Percentiles rank a stretch among this genome's conserved stretches.
Conservation (phyloP, 1,139 yeast genomes). For the Debaryomyces sp. region DNA sequence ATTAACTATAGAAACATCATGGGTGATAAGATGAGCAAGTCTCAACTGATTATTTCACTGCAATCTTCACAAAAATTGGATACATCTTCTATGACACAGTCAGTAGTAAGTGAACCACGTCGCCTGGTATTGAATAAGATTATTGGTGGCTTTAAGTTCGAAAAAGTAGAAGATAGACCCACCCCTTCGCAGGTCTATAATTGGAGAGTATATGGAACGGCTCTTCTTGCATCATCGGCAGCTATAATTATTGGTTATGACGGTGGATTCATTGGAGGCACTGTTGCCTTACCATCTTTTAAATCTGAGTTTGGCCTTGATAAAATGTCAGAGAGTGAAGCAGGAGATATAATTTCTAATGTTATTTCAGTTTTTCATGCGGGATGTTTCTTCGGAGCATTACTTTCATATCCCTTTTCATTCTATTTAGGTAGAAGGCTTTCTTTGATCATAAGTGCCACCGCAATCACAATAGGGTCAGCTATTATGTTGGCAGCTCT, state of each 20-base stretch:
- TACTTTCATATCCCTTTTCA: constrained; percentile 42
- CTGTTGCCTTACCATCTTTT: constrained; percentile 42
- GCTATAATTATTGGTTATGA: constrained; percentile 46
- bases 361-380: constrained; percentile 48
- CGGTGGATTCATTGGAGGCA: constrained; percentile 48
- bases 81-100: background rate
- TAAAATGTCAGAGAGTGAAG: constrained; percentile 3
- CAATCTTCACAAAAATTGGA: background rate
- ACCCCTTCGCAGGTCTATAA: constrained; percentile 45
- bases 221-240: constrained; percentile 43
- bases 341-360: constrained; percentile 26
- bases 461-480: constrained; percentile 39
- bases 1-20: background rate
- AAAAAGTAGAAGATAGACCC: constrained; percentile 40
- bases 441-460: constrained; percentile 37
- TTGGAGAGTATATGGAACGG: constrained; percentile 36
- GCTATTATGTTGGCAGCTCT: constrained; percentile 44
- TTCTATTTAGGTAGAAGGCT: constrained; percentile 40
- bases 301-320: constrained; percentile 38
- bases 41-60: constrained; percentile 2
- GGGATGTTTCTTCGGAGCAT: constrained; percentile 48
- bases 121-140: constrained; percentile 1
- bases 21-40: constrained; percentile 1
- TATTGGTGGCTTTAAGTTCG: constrained; percentile 19
- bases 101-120: background rate